Conservation (phyloP, 23 red algal species). For the Gracilaria gracilis region DNA sequence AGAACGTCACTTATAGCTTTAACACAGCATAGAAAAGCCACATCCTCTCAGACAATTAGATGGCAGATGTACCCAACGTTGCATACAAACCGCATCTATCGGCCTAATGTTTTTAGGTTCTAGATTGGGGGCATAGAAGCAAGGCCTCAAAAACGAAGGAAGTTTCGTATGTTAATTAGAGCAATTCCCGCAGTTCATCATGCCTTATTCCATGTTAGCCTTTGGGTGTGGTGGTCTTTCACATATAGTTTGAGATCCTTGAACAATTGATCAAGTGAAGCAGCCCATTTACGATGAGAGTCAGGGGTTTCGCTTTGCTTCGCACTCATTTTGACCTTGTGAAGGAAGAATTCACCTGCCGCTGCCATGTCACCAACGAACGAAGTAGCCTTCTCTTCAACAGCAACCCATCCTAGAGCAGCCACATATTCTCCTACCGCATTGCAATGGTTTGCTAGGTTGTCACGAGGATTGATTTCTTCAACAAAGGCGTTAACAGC, state of each 20-base stretch:
- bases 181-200: neutral
- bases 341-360: constrained; percentile 74
- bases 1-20: no score
- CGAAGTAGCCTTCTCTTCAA: constrained; percentile 76
- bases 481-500: constrained; percentile 32
- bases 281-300: constrained; percentile 69
- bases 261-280: constrained; percentile 54
- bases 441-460: constrained; percentile 72
- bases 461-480: constrained; percentile 36
- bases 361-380: constrained; percentile 75
- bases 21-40: no score
- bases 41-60: no score
- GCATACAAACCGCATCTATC: no score
- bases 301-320: constrained; percentile 68
- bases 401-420: constrained; percentile 85
- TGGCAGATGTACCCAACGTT: no score
- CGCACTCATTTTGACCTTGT: constrained; percentile 81
- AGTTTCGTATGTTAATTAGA: neutral
- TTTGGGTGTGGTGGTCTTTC: constrained; percentile 82
- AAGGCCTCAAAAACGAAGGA: neutral
- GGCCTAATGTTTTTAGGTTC: neutral
- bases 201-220: constrained; percentile 68
- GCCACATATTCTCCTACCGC: constrained; percentile 73
- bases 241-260: constrained; percentile 77
- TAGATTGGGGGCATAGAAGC: neutral